Evolutionary conservation across 805 yeast species (phyloP).

Genomic region (Sugiyamaella lignohabitans): DNA sequence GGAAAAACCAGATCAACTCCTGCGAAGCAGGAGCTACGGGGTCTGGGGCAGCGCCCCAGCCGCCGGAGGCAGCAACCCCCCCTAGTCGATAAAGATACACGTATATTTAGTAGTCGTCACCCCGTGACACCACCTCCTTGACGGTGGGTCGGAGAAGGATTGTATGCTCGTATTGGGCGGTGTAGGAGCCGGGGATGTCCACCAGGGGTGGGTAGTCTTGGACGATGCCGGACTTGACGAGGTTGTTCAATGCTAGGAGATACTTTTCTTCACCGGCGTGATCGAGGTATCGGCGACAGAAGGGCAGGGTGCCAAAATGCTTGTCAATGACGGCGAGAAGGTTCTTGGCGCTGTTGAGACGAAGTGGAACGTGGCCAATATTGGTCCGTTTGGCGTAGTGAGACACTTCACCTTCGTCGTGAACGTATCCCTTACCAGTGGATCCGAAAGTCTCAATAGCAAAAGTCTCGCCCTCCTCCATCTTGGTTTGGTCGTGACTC

Average conservation of each 20-base stretch:
- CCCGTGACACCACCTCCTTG: constrained; percentile 92
- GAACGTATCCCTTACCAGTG: constrained; percentile 89
- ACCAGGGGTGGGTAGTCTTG: constrained; percentile 91
- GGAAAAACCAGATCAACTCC: too few species aligned
- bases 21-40: neutral
- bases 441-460: constrained; percentile 98
- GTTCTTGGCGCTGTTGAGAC: constrained; percentile 61
- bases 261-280: constrained; percentile 89
- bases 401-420: constrained; percentile 84
- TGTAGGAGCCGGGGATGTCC: constrained; percentile 77
- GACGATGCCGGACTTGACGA: constrained; percentile 81
- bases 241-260: constrained; percentile 72
- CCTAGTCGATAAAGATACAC: too few species aligned
- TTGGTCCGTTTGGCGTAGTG: constrained; percentile 72
- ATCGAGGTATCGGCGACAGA: constrained; percentile 93
- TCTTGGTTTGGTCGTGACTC: constrained; percentile 87
- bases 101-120: constrained; percentile 81
- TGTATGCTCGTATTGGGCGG: constrained; percentile 97
- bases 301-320: constrained; percentile 90
- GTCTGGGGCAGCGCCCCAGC: neutral
- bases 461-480: constrained; percentile 98
- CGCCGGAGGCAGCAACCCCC: neutral
- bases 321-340: constrained; percentile 64
- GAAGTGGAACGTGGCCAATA: constrained; percentile 44
- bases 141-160: constrained; percentile 80